Conservation (phyloP, 192 early-diverging fungal genomes). For the Podila horticola region DNA sequence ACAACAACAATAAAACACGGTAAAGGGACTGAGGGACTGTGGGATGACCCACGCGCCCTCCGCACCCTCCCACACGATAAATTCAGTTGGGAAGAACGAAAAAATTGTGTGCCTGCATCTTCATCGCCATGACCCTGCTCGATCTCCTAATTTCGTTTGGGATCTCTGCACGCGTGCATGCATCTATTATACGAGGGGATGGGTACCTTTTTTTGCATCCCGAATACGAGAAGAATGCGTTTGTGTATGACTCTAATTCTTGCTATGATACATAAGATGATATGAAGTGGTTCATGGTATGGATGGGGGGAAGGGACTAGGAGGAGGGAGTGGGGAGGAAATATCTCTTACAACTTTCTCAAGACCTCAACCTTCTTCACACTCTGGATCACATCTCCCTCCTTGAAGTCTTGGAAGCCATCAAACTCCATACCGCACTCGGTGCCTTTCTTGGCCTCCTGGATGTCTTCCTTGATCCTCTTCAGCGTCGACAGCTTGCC, state of each 20-base stretch:
- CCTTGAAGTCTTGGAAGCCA: constrained; percentile 78
- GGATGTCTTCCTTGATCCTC: constrained; percentile 91
- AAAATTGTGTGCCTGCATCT: too few species aligned
- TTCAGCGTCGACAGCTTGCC: constrained; percentile 83
- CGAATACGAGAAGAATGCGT: neutral
- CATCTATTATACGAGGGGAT: too few species aligned
- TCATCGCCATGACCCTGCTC: too few species aligned
- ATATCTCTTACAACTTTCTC: constrained; percentile 23
- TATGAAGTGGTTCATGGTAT: neutral
- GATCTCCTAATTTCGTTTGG: too few species aligned
- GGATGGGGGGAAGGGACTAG: too few species aligned
- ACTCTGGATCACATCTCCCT: constrained; percentile 86
- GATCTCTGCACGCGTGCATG: too few species aligned
- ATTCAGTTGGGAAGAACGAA: too few species aligned
- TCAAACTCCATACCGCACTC: constrained; percentile 97
- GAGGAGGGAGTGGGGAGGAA: neutral
- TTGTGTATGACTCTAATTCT: neutral
- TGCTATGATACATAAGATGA: neutral
- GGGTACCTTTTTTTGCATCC: too few species aligned
- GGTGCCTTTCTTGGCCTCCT: constrained; percentile 90
- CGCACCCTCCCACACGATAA: too few species aligned
- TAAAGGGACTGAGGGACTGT: too few species aligned
- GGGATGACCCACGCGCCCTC: too few species aligned
- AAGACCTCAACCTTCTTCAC: constrained; percentile 57
- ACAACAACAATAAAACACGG: too few species aligned